phyloP scores from a whole-genome alignment of 805 yeast species.

The Ogataea trehalophila region DNA sequence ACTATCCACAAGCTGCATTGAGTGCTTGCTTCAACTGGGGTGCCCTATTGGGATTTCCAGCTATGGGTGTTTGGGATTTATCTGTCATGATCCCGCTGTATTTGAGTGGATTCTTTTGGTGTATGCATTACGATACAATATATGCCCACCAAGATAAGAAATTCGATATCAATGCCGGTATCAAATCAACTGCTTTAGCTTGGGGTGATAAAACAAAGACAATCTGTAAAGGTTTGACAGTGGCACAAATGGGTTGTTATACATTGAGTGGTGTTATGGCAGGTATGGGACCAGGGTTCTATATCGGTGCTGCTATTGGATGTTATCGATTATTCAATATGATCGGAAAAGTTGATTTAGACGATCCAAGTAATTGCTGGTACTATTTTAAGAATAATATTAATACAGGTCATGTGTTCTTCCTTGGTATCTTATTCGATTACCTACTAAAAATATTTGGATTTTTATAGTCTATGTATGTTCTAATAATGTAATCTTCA shows the following conservation, averaged over 20 bases:
- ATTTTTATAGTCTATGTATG: conserved; percentile 26
- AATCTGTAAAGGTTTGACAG: conserved; percentile 58
- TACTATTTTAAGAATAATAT: conserved; percentile 71
- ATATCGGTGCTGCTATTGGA: conserved; percentile 60
- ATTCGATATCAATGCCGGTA: conserved; percentile 85
- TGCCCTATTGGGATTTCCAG: conserved; percentile 89
- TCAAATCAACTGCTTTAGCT: conserved; percentile 90
- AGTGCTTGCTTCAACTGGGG: conserved; percentile 93
- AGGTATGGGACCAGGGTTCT: conserved; percentile 85
- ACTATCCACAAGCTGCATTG: conserved; percentile 86
- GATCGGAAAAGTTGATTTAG: conserved; percentile 72
- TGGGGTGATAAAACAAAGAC: conserved; percentile 84
- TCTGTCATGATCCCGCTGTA: conserved; percentile 75
- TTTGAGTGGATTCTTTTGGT: conserved; percentile 79
- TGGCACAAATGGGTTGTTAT: conserved; percentile 61
- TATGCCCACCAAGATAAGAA: conserved; percentile 97
- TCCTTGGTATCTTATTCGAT: conserved; percentile 63
- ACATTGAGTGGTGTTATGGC: conserved; percentile 66
- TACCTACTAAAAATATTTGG: conserved; percentile 50
- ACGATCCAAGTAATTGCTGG: conserved; percentile 82
- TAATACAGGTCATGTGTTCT: conserved; percentile 64
- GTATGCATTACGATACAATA: conserved; percentile 92
- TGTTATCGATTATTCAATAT: conserved; percentile 62
- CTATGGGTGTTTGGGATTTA: conserved; percentile 81
- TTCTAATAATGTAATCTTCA: background rate